Conservation (phyloP, 495 filamentous ascomycete species). For the Pseudotulostoma volvatum region DNA sequence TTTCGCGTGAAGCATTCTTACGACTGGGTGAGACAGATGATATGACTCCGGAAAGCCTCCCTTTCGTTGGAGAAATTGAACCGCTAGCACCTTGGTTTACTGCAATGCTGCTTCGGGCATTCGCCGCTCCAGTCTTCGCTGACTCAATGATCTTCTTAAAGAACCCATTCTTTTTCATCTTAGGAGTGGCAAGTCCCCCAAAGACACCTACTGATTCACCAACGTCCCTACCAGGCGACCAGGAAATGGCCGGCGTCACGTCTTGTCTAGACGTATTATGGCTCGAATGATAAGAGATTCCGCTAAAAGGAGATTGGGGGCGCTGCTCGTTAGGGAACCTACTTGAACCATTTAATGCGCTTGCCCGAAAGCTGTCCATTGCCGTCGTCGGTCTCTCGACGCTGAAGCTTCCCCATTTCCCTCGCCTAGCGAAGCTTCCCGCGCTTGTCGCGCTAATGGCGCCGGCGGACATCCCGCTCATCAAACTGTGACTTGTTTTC, state of each 20-base stretch:
- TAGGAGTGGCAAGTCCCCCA: constrained; percentile 72
- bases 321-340: constrained; percentile 9
- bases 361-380: constrained; percentile 26
- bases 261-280: constrained; percentile 49
- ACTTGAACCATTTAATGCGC: constrained; percentile 29
- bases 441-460: constrained; percentile 91
- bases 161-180: constrained; percentile 81
- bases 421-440: constrained; percentile 67
- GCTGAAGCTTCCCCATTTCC: constrained; percentile 26
- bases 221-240: constrained; percentile 16
- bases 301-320: constrained; percentile 59
- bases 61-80: constrained; percentile 33
- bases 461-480: constrained; percentile 84
- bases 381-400: constrained; percentile 35
- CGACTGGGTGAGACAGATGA: constrained; percentile 13
- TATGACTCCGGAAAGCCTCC: constrained; percentile 20
- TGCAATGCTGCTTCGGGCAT: constrained; percentile 70
- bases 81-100: constrained; percentile 39
- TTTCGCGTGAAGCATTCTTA: constrained; percentile 44
- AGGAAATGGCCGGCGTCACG: constrained; percentile 31
- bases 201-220: constrained; percentile 31
- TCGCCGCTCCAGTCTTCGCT: constrained; percentile 85
- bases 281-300: constrained; percentile 69
- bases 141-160: constrained; percentile 93
- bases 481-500: constrained; percentile 66